These are phyloP conservation scores for Lomentospora prolificans DNA, from an alignment of 2,329 filamentous ascomycete genomes.

Conservation along the genomic window DNA sequence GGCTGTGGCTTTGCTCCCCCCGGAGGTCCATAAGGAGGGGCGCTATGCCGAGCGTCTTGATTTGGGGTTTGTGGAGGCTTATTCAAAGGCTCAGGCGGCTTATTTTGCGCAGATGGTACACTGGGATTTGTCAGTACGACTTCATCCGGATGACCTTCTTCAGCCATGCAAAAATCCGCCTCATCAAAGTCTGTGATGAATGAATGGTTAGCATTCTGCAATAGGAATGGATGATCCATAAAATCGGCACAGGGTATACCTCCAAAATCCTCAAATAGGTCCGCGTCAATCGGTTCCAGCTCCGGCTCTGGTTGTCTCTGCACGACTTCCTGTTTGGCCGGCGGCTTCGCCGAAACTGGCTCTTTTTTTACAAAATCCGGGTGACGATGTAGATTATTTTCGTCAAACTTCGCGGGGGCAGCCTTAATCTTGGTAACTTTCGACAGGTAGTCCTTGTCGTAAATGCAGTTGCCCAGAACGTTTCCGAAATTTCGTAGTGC, in stretches of 20 bases:
- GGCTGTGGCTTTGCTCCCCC: background rate
- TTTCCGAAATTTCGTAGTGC: conserved; percentile 89
- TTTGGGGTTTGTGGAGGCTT: conserved; percentile 25
- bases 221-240: background rate
- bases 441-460: conserved; percentile 87
- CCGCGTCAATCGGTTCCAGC: background rate
- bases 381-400: conserved; percentile 73
- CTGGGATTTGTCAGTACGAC: conserved; percentile 32
- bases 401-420: conserved; percentile 61
- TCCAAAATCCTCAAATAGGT: conserved; percentile 16
- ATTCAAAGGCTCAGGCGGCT: conserved; percentile 13
- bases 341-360: conserved; percentile 14
- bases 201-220: background rate
- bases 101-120: conserved; percentile 14
- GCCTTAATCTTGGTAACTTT: conserved; percentile 88
- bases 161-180: conserved; percentile 61
- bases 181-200: conserved; percentile 65
- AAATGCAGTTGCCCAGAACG: conserved; percentile 94
- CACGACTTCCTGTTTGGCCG: background rate
- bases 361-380: conserved; percentile 61
- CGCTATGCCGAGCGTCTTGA: conserved; percentile 12
- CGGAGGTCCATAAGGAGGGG: background rate
- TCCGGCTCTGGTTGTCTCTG: background rate
- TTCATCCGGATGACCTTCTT: conserved; percentile 68
- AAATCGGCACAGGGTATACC: conserved; percentile 12